Evolutionary conservation across 2,329 filamentous ascomycete species (phyloP).

Genomic region (Exophiala aquamarina): DNA sequence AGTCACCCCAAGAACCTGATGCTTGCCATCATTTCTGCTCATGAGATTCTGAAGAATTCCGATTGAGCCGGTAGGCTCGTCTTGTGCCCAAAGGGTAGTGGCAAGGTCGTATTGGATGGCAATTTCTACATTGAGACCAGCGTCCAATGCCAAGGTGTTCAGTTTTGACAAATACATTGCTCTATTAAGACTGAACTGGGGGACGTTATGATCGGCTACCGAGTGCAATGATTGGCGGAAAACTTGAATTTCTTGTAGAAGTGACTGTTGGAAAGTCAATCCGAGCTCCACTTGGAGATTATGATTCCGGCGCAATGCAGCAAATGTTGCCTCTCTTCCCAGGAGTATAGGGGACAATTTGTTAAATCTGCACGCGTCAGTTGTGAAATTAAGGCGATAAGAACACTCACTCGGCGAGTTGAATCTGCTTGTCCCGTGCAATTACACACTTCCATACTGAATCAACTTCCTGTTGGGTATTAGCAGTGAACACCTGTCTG

Average conservation of each 20-base stretch:
- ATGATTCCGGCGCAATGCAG: conserved; percentile 71
- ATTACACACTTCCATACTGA: conserved; percentile 11
- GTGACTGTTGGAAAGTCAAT: conserved; percentile 63
- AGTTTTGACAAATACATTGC: conserved; percentile 81
- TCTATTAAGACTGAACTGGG: conserved; percentile 83
- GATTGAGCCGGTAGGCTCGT: conserved; percentile 85
- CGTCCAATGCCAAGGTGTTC: conserved; percentile 64
- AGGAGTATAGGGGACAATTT: conserved; percentile 80
- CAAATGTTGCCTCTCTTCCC: conserved; percentile 79
- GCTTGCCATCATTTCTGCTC: conserved; percentile 59
- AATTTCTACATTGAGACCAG: conserved; percentile 76
- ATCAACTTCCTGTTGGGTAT: conserved; percentile 11
- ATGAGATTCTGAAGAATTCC: conserved; percentile 78
- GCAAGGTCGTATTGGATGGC: conserved; percentile 79
- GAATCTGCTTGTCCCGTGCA: conserved; percentile 10
- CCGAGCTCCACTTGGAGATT: conserved; percentile 61
- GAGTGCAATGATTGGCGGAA: conserved; percentile 73
- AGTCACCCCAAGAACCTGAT: conserved; percentile 70
- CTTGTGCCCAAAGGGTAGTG: conserved; percentile 89
- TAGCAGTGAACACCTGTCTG: conserved; percentile 13
- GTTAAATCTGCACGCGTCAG: conserved; percentile 35
- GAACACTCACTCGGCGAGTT: conserved; percentile 17
- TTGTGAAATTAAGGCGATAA: neutral
- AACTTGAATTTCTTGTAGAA: conserved; percentile 72
- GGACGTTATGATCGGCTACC: conserved; percentile 74